phyloP scores from a whole-genome alignment of 495 filamentous ascomycete species.

The Podospora anserina region DNA sequence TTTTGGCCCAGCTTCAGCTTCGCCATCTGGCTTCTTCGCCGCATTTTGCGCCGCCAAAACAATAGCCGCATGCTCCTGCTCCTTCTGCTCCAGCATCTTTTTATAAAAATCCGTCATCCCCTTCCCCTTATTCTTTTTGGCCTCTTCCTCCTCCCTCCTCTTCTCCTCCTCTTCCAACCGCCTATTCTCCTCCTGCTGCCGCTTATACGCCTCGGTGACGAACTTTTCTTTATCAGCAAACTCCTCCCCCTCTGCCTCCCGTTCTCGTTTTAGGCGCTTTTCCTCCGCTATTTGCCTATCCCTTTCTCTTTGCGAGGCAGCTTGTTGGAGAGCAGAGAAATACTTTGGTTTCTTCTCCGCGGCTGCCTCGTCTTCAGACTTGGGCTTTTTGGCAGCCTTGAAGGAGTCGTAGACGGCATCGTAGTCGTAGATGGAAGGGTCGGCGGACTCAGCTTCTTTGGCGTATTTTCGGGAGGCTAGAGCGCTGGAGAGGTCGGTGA shows the following conservation, averaged over 20 bases:
- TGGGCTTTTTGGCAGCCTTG: conserved; percentile 42
- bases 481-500: conserved; percentile 55
- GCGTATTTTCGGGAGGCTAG: conserved; percentile 54
- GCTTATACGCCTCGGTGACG: conserved; percentile 92
- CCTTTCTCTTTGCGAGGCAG: conserved; percentile 82
- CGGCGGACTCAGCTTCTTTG: conserved; percentile 55
- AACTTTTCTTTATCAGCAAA: conserved; percentile 96
- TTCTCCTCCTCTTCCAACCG: conserved; percentile 80
- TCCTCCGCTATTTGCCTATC: conserved; percentile 86
- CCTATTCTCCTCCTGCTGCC: conserved; percentile 81
- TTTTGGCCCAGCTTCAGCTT: conserved; percentile 46
- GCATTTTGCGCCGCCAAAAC: conserved; percentile 57
- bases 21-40: conserved; percentile 14
- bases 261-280: conserved; percentile 77
- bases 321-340: conserved; percentile 74
- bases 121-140: conserved; percentile 60
- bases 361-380: conserved; percentile 39
- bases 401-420: conserved; percentile 68
- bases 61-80: conserved; percentile 69
- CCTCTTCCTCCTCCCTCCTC: conserved; percentile 63
- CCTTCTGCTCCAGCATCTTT: conserved; percentile 72
- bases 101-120: conserved; percentile 90
- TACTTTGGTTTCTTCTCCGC: conserved; percentile 67
- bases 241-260: conserved; percentile 90
- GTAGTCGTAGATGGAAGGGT: conserved; percentile 74